Evolutionary conservation across 1,284 basidiomycete genomes (phyloP), one percentile per base, ranked within the genome.

Genomic region (Peniophora sp.): DNA sequence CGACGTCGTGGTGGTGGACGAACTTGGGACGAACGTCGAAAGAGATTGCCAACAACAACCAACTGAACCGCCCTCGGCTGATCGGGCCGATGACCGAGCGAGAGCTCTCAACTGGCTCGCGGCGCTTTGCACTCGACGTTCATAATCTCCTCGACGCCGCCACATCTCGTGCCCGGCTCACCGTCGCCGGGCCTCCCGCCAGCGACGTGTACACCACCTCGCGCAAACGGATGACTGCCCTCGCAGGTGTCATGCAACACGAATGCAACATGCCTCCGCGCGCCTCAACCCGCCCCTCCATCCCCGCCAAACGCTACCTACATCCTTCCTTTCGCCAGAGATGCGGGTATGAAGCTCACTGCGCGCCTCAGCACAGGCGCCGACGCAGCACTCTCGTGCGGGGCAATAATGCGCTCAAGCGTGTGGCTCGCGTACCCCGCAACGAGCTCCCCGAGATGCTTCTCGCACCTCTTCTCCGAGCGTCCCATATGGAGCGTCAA

Each of bases 401-500:
- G 41, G 12, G 12, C 6, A 32, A 32, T 5, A 32, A 32, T 6
- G 72, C 77, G 34, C 88, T 86, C 69, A 89, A 94, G 66, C 89
- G 92, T 59, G 89, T 91, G 77, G 89, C 92, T 12, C 85, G 92
- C 60, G 86, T 95, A 71, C 89, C 93, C 19, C 80, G 85, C 53
- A 89, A 92, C 70, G 90, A 96, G 62, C 79, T 98, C 9, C 75
- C 92, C 62, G 92, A 97, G 65, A 69, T 87, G 55, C 77, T 98
- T 24, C 96, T 97, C 66, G 63, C 69, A 1, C n/a, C 72, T 86
- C 9, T 98, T 96, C 72, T 79, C 81, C 52, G 81, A 90, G 50
- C 79, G 81, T 53, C 81, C 87, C 34, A 85, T 85, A 56, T 97
- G 93, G 93, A 75, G 82, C 53, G 83, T 97, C 64, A 86, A 87